Percentiles rank a stretch among this genome's conserved stretches.
Evolutionary conservation across 1,284 basidiomycete genomes (phyloP).

Genomic region (Ustilago shanxiensis): DNA sequence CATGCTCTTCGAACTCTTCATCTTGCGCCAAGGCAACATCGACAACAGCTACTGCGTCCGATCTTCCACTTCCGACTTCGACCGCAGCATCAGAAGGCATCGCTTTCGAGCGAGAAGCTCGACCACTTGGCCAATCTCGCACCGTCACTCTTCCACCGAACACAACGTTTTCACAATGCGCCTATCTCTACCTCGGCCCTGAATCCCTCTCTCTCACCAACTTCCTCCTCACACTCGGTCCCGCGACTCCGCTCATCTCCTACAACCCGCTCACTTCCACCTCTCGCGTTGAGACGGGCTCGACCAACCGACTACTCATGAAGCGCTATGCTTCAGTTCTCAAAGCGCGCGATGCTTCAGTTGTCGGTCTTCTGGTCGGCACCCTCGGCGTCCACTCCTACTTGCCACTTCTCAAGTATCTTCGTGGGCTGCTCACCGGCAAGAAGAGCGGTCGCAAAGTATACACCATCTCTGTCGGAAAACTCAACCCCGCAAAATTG

Average conservation of each 20-base stretch:
- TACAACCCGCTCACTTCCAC: slow-evolving; percentile 78
- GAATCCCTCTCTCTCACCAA: slow-evolving; percentile 88
- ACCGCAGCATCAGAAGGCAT: slow-evolving; percentile 35
- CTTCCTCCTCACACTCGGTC: slow-evolving; percentile 73
- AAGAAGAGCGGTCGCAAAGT: slow-evolving; percentile 78
- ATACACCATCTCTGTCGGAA: slow-evolving; percentile 95
- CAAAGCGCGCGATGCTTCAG: slow-evolving; percentile 89
- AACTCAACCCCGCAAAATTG: slow-evolving; percentile 93
- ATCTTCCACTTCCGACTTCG: slow-evolving; percentile 33
- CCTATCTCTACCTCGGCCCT: slow-evolving; percentile 84
- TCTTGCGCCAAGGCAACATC: slow-evolving; percentile 23
- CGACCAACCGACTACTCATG: slow-evolving; percentile 85
- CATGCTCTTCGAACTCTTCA: slow-evolving; percentile 11
- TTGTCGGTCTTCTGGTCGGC: slow-evolving; percentile 94
- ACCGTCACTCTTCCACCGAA: slow-evolving; percentile 25
- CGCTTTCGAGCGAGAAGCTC: slow-evolving; percentile 54
- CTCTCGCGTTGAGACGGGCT: slow-evolving; percentile 74
- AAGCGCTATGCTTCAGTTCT: slow-evolving; percentile 89
- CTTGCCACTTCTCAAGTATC: slow-evolving; percentile 45
- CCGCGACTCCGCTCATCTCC: slow-evolving; percentile 74
- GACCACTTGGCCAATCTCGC: slow-evolving; percentile 51
- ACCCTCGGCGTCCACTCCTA: slow-evolving; percentile 82
- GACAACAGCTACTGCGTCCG: slow-evolving; percentile 54
- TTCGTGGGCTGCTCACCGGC: slow-evolving; percentile 49
- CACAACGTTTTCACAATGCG: slow-evolving; percentile 39